Evolutionary conservation across 2,329 filamentous ascomycete species (phyloP).

Genomic region (Penicillium glabrum): DNA sequence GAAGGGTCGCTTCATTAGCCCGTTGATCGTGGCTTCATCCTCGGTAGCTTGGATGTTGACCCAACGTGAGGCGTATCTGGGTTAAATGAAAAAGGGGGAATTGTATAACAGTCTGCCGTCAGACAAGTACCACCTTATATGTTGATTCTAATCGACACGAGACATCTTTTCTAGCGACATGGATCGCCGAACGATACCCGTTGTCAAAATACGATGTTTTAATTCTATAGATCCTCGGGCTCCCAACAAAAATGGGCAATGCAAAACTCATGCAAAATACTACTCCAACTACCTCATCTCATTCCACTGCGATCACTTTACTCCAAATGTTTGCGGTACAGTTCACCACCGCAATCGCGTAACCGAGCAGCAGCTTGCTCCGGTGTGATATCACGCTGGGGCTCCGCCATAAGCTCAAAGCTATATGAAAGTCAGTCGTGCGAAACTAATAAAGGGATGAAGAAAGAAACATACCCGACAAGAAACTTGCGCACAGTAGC

Average conservation of each 20-base stretch:
- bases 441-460: neutral
- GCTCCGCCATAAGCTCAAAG: conserved; percentile 91
- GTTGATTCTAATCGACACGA: neutral
- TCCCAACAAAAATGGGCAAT: neutral
- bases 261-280: neutral
- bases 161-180: neutral
- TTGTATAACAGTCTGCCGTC: neutral
- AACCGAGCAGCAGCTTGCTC: conserved; percentile 86
- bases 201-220: neutral
- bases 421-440: neutral
- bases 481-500: conserved; percentile 95
- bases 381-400: conserved; percentile 96
- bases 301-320: neutral
- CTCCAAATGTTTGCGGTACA: conserved; percentile 71
- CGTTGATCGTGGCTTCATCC: conserved; percentile 57
- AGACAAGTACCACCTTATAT: neutral
- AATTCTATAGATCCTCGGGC: neutral
- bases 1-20: conserved; percentile 58
- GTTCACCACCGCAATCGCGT: conserved; percentile 71
- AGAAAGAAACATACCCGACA: conserved; percentile 58
- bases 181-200: neutral
- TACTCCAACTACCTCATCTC: neutral
- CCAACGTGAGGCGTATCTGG: conserved; percentile 51
- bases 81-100: neutral
- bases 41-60: conserved; percentile 62